These are phyloP conservation scores for Lactuca sativa DNA, from an alignment of 129 eudicot species.

Conservation along the genomic window DNA sequence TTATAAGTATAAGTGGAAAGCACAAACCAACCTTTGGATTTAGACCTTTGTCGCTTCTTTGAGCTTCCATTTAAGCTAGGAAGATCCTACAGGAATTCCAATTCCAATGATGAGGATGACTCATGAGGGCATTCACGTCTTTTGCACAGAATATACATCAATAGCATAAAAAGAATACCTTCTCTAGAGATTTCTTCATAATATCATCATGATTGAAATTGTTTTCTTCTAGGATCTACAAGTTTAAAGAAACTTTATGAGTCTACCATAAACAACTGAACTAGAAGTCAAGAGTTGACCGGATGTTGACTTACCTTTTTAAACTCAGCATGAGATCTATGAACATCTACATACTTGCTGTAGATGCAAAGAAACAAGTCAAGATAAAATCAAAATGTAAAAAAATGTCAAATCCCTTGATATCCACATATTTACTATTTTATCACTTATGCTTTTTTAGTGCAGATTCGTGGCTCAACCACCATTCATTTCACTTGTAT, in stretches of 20 bases:
- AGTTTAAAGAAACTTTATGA: conserved; percentile 5
- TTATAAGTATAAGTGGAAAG: background rate
- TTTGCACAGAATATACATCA: too few relatives aligned
- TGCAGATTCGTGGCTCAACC: background rate
- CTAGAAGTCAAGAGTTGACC: conserved; percentile 18
- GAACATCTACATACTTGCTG: conserved; percentile 48
- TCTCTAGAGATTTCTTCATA: conserved; percentile 43
- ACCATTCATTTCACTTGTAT: background rate
- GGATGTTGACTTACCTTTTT: conserved; percentile 44
- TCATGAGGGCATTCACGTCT: background rate
- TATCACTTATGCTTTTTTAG: background rate
- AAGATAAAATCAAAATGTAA: conserved; percentile 4
- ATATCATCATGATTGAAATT: conserved; percentile 36
- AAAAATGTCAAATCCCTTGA: too few relatives aligned
- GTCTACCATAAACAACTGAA: conserved; percentile 9
- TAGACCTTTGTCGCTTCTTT: conserved; percentile 40
- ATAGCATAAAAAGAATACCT: conserved; percentile 33
- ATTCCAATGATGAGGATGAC: background rate
- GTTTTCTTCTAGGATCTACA: conserved; percentile 39
- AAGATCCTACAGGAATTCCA: conserved; percentile 44
- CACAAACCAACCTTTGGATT: conserved; percentile 43
- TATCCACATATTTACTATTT: too few relatives aligned
- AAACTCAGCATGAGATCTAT: conserved; percentile 39
- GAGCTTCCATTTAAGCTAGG: conserved; percentile 34
- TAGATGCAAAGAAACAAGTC: conserved; percentile 20